phyloP scores from a whole-genome alignment of 2,329 filamentous ascomycete species.

The Arthroderma sp. region DNA sequence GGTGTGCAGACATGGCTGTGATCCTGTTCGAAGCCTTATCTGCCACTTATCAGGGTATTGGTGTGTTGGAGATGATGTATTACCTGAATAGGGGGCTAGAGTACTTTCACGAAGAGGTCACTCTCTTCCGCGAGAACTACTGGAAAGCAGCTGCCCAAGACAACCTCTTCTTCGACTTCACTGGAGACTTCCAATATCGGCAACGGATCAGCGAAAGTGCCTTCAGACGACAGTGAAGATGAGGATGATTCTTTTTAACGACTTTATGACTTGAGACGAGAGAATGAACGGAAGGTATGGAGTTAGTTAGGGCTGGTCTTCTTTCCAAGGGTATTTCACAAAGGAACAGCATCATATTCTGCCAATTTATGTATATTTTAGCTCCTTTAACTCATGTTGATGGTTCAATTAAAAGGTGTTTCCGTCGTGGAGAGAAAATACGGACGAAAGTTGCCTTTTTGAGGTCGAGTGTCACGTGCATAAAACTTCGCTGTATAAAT shows the following conservation, averaged over 20 bases:
- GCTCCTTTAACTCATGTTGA: not conserved
- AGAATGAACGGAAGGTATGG: not conserved
- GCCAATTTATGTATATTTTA: not conserved
- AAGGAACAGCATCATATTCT: not conserved
- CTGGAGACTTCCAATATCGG: not conserved
- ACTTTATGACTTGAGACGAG: not conserved
- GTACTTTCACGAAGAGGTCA: conserved; percentile 22
- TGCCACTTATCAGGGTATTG: conserved; percentile 16
- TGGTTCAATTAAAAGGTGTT: not conserved
- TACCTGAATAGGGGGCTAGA: conserved; percentile 20
- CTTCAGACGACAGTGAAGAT: no score
- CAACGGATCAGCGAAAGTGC: not conserved
- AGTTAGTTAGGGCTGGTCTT: not conserved
- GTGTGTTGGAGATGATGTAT: conserved; percentile 16
- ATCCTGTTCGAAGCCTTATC: conserved; percentile 24
- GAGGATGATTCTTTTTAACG: not conserved
- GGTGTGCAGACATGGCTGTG: conserved; percentile 21
- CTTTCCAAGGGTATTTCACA: not conserved
- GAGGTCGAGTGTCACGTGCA: not conserved
- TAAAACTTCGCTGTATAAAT: not conserved
- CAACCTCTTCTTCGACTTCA: conserved; percentile 1
- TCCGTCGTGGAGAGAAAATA: no score
- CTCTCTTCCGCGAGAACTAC: conserved; percentile 19
- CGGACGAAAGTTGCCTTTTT: no score
- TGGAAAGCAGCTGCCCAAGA: conserved; percentile 3